These are phyloP conservation scores for Vigna hirtella DNA, from an alignment of 306 rosid species.

Conservation along the genomic window DNA sequence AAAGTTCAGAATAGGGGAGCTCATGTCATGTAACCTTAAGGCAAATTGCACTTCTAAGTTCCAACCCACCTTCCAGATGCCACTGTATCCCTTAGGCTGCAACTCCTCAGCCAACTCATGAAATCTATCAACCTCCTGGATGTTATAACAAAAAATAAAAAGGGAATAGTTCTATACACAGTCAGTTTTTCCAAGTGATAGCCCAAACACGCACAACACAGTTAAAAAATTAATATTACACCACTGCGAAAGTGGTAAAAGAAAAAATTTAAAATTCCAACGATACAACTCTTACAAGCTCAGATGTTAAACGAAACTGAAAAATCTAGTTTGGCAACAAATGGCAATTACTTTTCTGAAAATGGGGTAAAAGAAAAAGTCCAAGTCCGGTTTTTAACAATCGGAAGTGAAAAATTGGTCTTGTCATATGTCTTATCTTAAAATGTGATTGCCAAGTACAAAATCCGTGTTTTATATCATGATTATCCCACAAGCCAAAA, in stretches of 20 bases:
- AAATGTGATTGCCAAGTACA: constrained; percentile 27
- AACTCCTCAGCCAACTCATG: constrained; percentile 74
- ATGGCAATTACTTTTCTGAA: constrained; percentile 14
- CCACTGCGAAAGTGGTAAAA: not conserved
- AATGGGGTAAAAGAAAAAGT: constrained; percentile 23
- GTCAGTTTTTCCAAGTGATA: constrained; percentile 22
- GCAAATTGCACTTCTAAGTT: constrained; percentile 39
- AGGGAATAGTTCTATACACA: constrained; percentile 29
- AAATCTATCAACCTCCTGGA: constrained; percentile 95
- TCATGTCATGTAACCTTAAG: constrained; percentile 33
- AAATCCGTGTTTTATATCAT: constrained; percentile 8
- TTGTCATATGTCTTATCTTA: constrained; percentile 16
- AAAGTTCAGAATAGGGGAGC: constrained; percentile 13
- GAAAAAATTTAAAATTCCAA: constrained; percentile 9
- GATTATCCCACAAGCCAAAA: constrained; percentile 32
- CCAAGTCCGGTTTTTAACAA: not conserved
- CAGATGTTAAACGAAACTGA: constrained; percentile 27
- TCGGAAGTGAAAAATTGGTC: constrained; percentile 28
- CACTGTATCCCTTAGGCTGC: constrained; percentile 71
- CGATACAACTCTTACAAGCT: constrained; percentile 1
- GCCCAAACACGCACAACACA: not conserved
- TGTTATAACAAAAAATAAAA: constrained; percentile 42
- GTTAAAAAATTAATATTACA: not conserved
- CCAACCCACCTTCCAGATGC: constrained; percentile 86
- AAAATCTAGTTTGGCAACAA: constrained; percentile 26